Evolutionary conservation across 176 grass and related monocot species (phyloP), one percentile per base, ranked within the genome.

Genomic region (Oryza longistaminata): DNA sequence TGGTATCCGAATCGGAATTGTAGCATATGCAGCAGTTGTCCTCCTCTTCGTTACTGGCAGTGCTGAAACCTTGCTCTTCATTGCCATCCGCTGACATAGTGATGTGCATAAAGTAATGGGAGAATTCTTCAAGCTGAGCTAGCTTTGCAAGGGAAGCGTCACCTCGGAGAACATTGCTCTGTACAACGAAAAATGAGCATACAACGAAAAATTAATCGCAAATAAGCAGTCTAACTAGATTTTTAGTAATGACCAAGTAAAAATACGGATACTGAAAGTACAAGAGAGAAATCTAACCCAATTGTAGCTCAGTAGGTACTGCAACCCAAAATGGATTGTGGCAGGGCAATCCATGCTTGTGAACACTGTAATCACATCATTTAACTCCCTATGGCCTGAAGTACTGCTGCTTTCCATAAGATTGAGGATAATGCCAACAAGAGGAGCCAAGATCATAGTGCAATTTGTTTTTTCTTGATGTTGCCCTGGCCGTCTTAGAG

Each of bases 1-100:
- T 82, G 58, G 94, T 83, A 75, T 97, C 85, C n/a, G 91, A 92
- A 68, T 90, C 76, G 50, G 87, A 70, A 80, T 81, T 88, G 68
- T 94, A 97, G 71, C 94, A 97, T n/a, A 97, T 97, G 90, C 94
- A 97, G 55, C 94, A 94, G 61, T 77, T 90, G 67, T 92, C 72
- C 29, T 93, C 94, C 42, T 50, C 85, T 34, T 96, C 91, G 42
- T 93, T 82, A 2, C 78, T 52, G 6, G 42, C 22, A 1, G 15
- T 62, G 16, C 53, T 70, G 35, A 78, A 33, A 25, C 17, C n/a
- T 72, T 60, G 48, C 27, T 85, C 65, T 46, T 79, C 74, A 77
- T 79, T 44, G 16, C 76, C 35, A 53, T 85, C 40, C 17, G 39
- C 70, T 7, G 81, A 74, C 31, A 72, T 55, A 43, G 76, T 88